Base-by-base conservation (phyloP, 2,329 filamentous ascomycete species). In the Neonectria hederae region DNA sequence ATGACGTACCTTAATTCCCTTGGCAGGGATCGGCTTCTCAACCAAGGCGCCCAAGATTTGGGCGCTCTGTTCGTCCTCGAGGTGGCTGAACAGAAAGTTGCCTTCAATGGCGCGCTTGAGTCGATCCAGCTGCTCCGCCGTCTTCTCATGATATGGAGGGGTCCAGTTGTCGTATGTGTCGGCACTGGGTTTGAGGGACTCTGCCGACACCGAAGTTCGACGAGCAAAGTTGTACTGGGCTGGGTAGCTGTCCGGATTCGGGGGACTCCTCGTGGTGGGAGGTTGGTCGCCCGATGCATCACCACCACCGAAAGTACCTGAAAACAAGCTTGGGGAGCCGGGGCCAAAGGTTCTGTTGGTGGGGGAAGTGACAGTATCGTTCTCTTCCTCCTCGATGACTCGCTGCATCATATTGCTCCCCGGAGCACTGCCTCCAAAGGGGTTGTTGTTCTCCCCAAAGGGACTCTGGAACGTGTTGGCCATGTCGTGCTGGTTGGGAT, bases 171-270 rank as follows among this genome's bases (percentile, higher is more conserved):
- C 93, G 74, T 93, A 90, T 62, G 89, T 88, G 65, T 94, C 90
- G 32, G 92, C 90, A 53, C 90, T 92, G 19, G 96, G 96, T 79
- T 97, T 97, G 75, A 98, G 86, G 2, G 95, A 97, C 81, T 99
- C 96, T 54, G 96, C 96, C 43, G 96, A 98, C 57, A 99, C 96
- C 4, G 96, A 98, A 42, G 94, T 97, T 74, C 96, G 92, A 68
- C 96, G 92, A 73, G 89, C 92, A 80, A 97, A 90, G 79, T 97
- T 97, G 82, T 97, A 98, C 78, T 98, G 94, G 72, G 88, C 91
- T 60, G 96, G 96, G 76, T 97, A 93, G 72, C 88, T 89, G 69
- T 92, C 89, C 42, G 86, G 81, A 65, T 87, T 87, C 62, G 85
- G 84, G 22, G 83, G 77, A 72, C 79, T 79, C 77, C 84, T 76